These are phyloP conservation scores for Phytophthora sojae DNA, from an alignment of 352 stramenopile genomes.

Conservation along the genomic window DNA sequence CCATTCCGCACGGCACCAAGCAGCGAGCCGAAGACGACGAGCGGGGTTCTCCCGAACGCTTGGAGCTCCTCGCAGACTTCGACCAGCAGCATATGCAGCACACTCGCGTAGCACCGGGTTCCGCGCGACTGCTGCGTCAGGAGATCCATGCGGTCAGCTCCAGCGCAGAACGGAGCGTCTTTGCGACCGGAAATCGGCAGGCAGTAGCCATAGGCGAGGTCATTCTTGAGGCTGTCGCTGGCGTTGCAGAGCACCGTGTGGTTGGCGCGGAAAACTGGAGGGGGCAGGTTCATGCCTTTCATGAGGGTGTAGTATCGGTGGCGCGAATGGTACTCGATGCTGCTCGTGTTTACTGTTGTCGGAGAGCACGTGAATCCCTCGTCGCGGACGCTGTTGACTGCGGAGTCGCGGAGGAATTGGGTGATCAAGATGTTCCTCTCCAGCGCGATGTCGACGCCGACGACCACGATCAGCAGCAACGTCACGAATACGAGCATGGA, in stretches of 20 bases:
- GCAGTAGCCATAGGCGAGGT: slow-evolving; percentile 35
- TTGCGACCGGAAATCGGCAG: slow-evolving; percentile 14
- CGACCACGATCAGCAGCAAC: not conserved
- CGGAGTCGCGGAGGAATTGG: not conserved
- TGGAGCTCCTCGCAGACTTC: too few species aligned
- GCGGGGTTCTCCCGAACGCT: too few species aligned
- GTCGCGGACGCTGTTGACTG: not conserved
- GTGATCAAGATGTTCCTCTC: not conserved
- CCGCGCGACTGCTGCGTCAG: too few species aligned
- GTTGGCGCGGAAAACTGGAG: not conserved
- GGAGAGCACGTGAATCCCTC: not conserved
- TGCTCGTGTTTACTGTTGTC: not conserved
- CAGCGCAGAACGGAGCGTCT: too few species aligned
- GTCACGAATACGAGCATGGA: not conserved
- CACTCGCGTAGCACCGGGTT: too few species aligned
- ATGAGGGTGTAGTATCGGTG: not conserved
- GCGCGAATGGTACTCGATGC: not conserved
- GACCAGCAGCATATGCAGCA: too few species aligned
- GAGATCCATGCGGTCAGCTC: too few species aligned
- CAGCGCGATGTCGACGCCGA: not conserved
- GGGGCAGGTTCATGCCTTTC: not conserved
- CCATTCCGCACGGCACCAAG: too few species aligned
- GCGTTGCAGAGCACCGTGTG: not conserved
- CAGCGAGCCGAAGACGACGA: too few species aligned
- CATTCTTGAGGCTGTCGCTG: not conserved